Percentiles rank a stretch among this genome's conserved stretches.
Conservation (phyloP, 345 rosid species). For the Euphorbia pulcherrima region DNA sequence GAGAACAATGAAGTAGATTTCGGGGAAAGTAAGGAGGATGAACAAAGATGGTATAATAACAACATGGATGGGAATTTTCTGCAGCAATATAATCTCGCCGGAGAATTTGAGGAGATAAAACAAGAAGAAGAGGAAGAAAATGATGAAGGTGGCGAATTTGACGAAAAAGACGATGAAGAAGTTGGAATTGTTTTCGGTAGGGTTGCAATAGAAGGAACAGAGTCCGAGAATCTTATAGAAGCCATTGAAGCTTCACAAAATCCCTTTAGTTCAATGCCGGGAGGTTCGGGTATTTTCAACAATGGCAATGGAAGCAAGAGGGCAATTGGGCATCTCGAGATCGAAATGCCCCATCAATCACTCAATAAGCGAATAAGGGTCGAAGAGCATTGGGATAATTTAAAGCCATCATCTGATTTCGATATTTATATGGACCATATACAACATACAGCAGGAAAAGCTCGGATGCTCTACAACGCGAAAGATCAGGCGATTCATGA, state of each 20-base stretch:
- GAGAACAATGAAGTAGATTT: constrained; percentile 38
- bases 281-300: constrained; percentile 44
- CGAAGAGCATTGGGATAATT: constrained; percentile 47
- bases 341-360: constrained; percentile 44
- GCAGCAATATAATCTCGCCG: constrained; percentile 39
- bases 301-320: constrained; percentile 55
- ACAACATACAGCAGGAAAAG: constrained; percentile 41
- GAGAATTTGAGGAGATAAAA: constrained; percentile 22
- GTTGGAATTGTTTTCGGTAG: constrained; percentile 40
- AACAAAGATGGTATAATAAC: constrained; percentile 37
- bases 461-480: constrained; percentile 40
- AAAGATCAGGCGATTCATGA: constrained; percentile 50
- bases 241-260: constrained; percentile 53
- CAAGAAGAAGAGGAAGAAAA: constrained; percentile 25
- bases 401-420: constrained; percentile 40
- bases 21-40: constrained; percentile 42
- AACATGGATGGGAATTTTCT: constrained; percentile 39
- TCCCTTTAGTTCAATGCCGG: constrained; percentile 48
- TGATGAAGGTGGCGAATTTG: constrained; percentile 37
- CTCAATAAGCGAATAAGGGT: constrained; percentile 74
- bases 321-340: constrained; percentile 47
- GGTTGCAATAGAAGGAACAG: constrained; percentile 40
- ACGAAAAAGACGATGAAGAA: constrained; percentile 36
- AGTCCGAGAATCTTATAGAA: constrained; percentile 55
- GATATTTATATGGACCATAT: constrained; percentile 47